Evolutionary conservation across 1,284 basidiomycete genomes (phyloP).

Genomic region (Ceratobasidium sp.): DNA sequence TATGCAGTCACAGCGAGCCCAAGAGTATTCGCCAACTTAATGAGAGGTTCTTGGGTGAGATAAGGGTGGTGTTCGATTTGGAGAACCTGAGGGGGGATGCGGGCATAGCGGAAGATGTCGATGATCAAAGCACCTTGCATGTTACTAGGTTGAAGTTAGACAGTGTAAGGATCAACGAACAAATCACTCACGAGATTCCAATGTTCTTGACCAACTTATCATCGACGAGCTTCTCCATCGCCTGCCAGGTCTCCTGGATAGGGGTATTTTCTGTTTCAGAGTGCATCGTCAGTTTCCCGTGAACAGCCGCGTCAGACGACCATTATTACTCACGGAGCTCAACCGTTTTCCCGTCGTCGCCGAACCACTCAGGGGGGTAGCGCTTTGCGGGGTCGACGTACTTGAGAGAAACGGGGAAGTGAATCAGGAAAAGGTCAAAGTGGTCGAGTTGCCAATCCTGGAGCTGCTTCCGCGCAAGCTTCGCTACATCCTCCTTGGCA

Average conservation of each 20-base stretch:
- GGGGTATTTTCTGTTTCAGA: constrained; percentile 68
- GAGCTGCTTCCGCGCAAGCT: constrained; percentile 72
- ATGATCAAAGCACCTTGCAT: constrained; percentile 72
- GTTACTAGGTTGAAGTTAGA: constrained; percentile 63
- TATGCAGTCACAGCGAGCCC: constrained; percentile 82
- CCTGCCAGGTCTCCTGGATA: constrained; percentile 81
- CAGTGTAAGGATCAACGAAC: neutral
- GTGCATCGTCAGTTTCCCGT: constrained; percentile 39
- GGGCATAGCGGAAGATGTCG: constrained; percentile 78
- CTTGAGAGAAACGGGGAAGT: constrained; percentile 82
- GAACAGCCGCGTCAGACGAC: neutral
- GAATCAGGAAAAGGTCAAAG: constrained; percentile 62
- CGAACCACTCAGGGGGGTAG: constrained; percentile 85
- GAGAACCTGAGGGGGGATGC: constrained; percentile 76
- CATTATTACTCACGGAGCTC: constrained; percentile 63
- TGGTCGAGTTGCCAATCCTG: constrained; percentile 80
- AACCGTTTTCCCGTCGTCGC: constrained; percentile 68
- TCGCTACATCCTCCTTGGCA: constrained; percentile 72
- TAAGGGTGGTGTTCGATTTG: constrained; percentile 86
- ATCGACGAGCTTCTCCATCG: constrained; percentile 81
- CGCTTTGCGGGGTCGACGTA: constrained; percentile 81
- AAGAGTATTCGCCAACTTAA: constrained; percentile 70
- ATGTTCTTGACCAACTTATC: constrained; percentile 79
- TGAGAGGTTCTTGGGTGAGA: constrained; percentile 74
- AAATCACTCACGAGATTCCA: constrained; percentile 67